Conservation (phyloP, 768 basidiomycete genomes). For the Mycena albidolilacea region DNA sequence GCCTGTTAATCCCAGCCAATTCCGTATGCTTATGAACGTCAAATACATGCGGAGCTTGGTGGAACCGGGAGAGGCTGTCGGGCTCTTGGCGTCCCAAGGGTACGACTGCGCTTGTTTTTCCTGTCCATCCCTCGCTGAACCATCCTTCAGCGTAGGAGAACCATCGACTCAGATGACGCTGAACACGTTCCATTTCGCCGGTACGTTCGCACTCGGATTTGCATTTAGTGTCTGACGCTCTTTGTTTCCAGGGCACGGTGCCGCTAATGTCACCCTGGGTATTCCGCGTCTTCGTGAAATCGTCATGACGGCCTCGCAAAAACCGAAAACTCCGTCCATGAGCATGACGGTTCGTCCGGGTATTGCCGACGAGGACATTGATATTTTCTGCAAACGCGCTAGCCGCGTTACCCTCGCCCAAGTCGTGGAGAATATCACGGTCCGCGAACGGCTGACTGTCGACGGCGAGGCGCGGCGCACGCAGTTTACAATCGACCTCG, state of each 20-base stretch:
- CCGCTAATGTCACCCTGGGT: constrained; percentile 98
- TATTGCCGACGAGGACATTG: constrained; percentile 68
- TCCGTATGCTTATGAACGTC: constrained; percentile 88
- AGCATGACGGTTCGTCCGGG: constrained; percentile 77
- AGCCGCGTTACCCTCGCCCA: constrained; percentile 91
- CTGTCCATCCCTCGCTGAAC: background rate
- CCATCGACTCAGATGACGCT: constrained; percentile 99
- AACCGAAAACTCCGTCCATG: constrained; percentile 99
- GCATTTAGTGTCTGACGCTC: constrained; percentile 14
- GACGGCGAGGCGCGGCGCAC: constrained; percentile 81
- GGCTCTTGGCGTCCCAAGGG: constrained; percentile 97
- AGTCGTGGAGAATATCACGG: constrained; percentile 85
- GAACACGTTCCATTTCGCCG: constrained; percentile 99
- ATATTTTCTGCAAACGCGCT: constrained; percentile 89
- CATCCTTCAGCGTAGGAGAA: constrained; percentile 86
- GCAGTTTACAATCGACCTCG: constrained; percentile 84
- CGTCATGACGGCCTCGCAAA: constrained; percentile 97
- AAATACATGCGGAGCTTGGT: constrained; percentile 95
- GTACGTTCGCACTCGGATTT: constrained; percentile 56
- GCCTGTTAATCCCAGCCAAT: constrained; percentile 67
- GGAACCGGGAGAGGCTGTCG: constrained; percentile 99
- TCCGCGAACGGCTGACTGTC: constrained; percentile 82
- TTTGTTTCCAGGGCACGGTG: constrained; percentile 88
- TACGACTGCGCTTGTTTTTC: constrained; percentile 54
- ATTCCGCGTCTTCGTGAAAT: constrained; percentile 99